phyloP scores from a whole-genome alignment of 768 basidiomycete genomes.

The Pisolithus tinctorius region DNA sequence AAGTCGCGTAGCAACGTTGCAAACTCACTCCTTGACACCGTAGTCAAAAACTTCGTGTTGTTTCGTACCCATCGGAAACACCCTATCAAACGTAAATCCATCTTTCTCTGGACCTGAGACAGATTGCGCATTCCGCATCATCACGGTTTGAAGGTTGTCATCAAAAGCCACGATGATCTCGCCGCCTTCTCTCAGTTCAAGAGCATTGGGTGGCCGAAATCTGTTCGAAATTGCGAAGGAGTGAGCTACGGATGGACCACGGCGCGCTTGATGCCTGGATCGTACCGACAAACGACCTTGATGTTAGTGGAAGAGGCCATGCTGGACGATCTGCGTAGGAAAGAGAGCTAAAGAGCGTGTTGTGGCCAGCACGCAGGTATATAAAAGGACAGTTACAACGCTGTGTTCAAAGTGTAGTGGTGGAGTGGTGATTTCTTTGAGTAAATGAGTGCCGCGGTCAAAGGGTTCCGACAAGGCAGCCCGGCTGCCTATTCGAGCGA shows the following conservation, averaged over 20 bases:
- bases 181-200: slow-evolving; percentile 83
- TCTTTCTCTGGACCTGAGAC: slow-evolving; percentile 87
- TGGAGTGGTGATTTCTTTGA: not conserved
- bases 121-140: slow-evolving; percentile 63
- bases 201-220: slow-evolving; percentile 91
- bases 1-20: slow-evolving; percentile 1
- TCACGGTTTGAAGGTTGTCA: slow-evolving; percentile 78
- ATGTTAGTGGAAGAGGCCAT: slow-evolving; percentile 81
- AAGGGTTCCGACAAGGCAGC: slow-evolving; percentile 10
- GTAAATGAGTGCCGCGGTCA: slow-evolving; percentile 10
- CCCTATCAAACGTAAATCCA: slow-evolving; percentile 96
- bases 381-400: not conserved
- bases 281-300: slow-evolving; percentile 98
- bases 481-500: slow-evolving; percentile 16
- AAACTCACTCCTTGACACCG: slow-evolving; percentile 88
- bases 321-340: slow-evolving; percentile 31
- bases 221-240: slow-evolving; percentile 32
- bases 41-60: slow-evolving; percentile 97
- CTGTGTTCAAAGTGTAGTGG: slow-evolving; percentile 3
- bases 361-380: slow-evolving; percentile 15
- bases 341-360: slow-evolving; percentile 8
- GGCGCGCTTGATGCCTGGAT: slow-evolving; percentile 9
- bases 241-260: slow-evolving; percentile 4
- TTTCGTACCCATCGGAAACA: slow-evolving; percentile 86
- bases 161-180: slow-evolving; percentile 87